Evolutionary conservation across 768 basidiomycete genomes (phyloP), one percentile per base, ranked within the genome.

Genomic region (Phanerochaete carnosa): DNA sequence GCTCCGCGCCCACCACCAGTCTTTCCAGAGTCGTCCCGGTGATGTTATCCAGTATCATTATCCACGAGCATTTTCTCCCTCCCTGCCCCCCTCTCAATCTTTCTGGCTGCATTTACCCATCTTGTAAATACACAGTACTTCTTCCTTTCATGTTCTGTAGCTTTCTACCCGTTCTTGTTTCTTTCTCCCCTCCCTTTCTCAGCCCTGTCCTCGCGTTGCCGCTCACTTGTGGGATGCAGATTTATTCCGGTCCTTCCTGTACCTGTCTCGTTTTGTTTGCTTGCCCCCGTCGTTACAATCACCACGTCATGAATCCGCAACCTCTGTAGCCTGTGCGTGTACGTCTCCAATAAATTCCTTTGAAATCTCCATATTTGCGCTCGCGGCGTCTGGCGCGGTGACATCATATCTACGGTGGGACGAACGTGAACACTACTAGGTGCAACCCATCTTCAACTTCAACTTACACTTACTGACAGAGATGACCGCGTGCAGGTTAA

Each of bases 281-380:
- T 51, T 50, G 49, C 30, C 49, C 53, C 28, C 57, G 33, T 68
- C 64, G 66, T 70, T 70, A 65, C 60, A 63, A 64, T 19, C 19
- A 19, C 39, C 39, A 43, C 39, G 39, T 43, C 39, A 43, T 43
- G 62, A 65, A 64, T 63, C 65, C 65, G 66, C 66, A 70, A 70
- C 64, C 64, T 39, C 33, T 77, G 75, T 78, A 77, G 74, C 77
- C 75, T 76, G 76, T 71, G 76, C 63, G 74, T 78, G 75, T 78
- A 77, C 68, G 67, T 64, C 70, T 69, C 66, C 66, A 68, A 67
- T 69, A 35, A 32, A 58, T 58, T 39, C 49, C 19, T 57, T 26
- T 57, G 45, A 57, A 57, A 52, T n/a, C 23, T 23, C 30, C 9
- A 16, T 28, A 11, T 30, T 12, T 9, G 12, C 26, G 7, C 29